Percentiles rank a stretch among this genome's conserved stretches.
phyloP scores from a whole-genome alignment of 495 filamentous ascomycete species.

The Hypoxylon cercidicola region DNA sequence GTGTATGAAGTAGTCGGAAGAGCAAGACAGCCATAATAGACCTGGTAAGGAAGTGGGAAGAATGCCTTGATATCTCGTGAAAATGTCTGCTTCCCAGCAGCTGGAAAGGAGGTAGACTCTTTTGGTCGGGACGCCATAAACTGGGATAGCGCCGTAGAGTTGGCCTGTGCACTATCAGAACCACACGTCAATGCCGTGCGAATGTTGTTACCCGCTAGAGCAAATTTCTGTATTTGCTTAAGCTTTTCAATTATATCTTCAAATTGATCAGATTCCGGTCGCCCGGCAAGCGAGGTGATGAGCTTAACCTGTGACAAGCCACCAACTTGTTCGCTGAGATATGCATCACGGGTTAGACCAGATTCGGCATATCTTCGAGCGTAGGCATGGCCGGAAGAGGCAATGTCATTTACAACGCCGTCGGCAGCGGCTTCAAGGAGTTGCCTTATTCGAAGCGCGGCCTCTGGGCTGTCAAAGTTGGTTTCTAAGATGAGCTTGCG shows the following conservation, averaged over 20 bases:
- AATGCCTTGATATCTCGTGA: conserved; percentile 74
- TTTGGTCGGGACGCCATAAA: conserved; percentile 73
- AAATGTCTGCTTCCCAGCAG: conserved; percentile 44
- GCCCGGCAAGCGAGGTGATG: conserved; percentile 68
- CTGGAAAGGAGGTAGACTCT: conserved; percentile 49
- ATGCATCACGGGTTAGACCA: conserved; percentile 74
- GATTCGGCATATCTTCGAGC: conserved; percentile 86
- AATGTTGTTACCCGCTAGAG: conserved; percentile 68
- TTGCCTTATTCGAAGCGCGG: conserved; percentile 82
- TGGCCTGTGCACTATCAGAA: conserved; percentile 69
- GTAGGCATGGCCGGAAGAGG: conserved; percentile 85
- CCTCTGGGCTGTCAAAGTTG: conserved; percentile 83
- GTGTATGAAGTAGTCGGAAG: conserved; percentile 88
- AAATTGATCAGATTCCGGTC: conserved; percentile 69
- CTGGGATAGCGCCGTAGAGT: conserved; percentile 75
- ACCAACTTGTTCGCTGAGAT: conserved; percentile 79
- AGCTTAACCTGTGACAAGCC: conserved; percentile 90
- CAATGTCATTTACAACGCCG: conserved; percentile 90
- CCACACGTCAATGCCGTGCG: conserved; percentile 91
- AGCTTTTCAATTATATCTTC: conserved; percentile 84
- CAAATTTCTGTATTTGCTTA: conserved; percentile 83
- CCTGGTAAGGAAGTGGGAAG: conserved; percentile 95
- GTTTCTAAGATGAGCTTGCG: conserved; percentile 84
- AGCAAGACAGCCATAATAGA: conserved; percentile 87
- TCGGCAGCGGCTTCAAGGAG: conserved; percentile 85